Percentiles rank a stretch among this genome's conserved stretches.
Conservation (phyloP, 257 asterid genomes). For the Agastache rugosa region DNA sequence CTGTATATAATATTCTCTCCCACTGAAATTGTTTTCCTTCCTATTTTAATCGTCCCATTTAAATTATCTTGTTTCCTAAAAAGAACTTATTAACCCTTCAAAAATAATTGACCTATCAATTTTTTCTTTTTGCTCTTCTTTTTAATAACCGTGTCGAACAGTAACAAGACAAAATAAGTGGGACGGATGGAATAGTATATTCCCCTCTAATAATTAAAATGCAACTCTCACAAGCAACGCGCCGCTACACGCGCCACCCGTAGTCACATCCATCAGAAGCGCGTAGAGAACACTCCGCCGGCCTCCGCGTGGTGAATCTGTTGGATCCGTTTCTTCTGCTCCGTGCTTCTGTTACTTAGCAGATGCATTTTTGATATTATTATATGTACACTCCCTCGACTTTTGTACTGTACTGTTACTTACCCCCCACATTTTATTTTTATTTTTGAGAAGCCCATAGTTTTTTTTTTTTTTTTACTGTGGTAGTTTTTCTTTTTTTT, state of each 20-base stretch:
- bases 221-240: not conserved
- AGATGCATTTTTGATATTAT: constrained; percentile 11
- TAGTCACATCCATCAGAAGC: not conserved
- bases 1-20: no score
- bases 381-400: not conserved
- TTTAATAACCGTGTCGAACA: no score
- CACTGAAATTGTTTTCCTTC: no score
- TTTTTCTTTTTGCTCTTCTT: no score
- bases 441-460: no score
- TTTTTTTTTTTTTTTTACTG: constrained; percentile 3
- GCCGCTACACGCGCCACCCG: constrained; percentile 36
- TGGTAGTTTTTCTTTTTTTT: not conserved
- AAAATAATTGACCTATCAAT: no score
- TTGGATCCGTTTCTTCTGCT: constrained; percentile 21
- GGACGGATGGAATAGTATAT: no score
- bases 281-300: not conserved
- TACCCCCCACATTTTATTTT: no score
- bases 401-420: constrained; percentile 28
- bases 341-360: constrained; percentile 26
- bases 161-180: no score
- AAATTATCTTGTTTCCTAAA: no score
- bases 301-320: constrained; percentile 3
- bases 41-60: no score
- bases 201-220: not conserved
- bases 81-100: no score